Evolutionary conservation across 169 alveolate species (phyloP).

Genomic region (Blepharisma undulans): DNA sequence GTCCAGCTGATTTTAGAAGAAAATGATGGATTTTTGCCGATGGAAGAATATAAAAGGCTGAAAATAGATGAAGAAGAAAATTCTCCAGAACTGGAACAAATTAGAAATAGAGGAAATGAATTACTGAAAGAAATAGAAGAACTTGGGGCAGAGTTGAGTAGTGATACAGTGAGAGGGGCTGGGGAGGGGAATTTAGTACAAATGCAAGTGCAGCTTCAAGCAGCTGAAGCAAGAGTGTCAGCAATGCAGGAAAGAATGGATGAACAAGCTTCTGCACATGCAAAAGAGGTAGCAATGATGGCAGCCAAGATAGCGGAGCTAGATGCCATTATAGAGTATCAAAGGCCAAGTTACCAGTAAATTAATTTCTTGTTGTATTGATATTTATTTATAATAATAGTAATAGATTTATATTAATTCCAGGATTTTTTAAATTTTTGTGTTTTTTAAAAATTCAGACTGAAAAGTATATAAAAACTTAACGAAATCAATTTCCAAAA

Average conservation of each 20-base stretch:
- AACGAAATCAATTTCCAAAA: not conserved
- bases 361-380: no score
- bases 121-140: conserved; percentile 7
- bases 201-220: conserved; percentile 37
- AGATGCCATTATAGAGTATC: not conserved
- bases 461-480: no score
- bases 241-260: conserved; percentile 33
- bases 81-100: not conserved
- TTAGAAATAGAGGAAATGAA: conserved; percentile 1
- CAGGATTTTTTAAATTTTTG: no score
- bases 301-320: not conserved
- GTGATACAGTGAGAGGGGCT: not conserved
- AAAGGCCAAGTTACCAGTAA: not conserved
- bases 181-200: not conserved
- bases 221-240: conserved; percentile 32
- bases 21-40: conserved; percentile 26
- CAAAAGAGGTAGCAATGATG: conserved; percentile 15
- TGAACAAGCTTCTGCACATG: conserved; percentile 2
- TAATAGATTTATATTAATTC: no score
- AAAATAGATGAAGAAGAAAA: not conserved
- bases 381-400: not conserved
- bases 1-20: not conserved
- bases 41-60: conserved; percentile 16
- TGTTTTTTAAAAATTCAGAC: not conserved
- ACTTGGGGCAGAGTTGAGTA: not conserved